These are phyloP conservation scores for Agrocybe pediades DNA, from an alignment of 768 basidiomycete species.

Conservation along the genomic window DNA sequence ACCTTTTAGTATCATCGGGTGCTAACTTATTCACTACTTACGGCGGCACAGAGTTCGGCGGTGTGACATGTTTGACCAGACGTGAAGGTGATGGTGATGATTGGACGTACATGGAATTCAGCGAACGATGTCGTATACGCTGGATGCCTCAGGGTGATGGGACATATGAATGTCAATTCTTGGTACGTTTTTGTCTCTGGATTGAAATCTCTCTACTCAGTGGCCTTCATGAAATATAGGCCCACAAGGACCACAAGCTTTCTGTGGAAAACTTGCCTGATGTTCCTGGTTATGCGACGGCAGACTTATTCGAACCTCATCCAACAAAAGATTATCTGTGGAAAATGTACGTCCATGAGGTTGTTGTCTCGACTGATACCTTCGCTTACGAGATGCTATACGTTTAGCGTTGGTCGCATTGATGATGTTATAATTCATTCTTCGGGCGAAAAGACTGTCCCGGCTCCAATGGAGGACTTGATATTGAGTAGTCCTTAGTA, in stretches of 20 bases:
- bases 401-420: conserved; percentile 36
- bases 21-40: conserved; percentile 33
- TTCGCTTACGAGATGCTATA: background rate
- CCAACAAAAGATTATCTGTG: conserved; percentile 42
- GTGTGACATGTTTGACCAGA: conserved; percentile 13
- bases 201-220: background rate
- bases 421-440: conserved; percentile 38
- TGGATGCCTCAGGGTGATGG: conserved; percentile 40
- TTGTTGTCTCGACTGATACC: background rate
- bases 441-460: conserved; percentile 36
- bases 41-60: conserved; percentile 39
- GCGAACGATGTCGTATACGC: conserved; percentile 24
- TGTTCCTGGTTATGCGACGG: conserved; percentile 41
- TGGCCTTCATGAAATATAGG: conserved; percentile 25
- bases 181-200: conserved; percentile 25
- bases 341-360: conserved; percentile 40
- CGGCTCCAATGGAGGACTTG: conserved; percentile 31
- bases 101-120: conserved; percentile 34
- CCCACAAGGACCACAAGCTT: conserved; percentile 28
- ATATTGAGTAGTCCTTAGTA: conserved; percentile 23
- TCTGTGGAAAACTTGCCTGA: conserved; percentile 37
- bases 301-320: conserved; percentile 44
- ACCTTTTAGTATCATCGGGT: conserved; percentile 31
- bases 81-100: conserved; percentile 20
- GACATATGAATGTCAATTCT: conserved; percentile 37